Conservation (phyloP, 2,329 filamentous ascomycete genomes). For the Cryphonectria carpinicola region DNA sequence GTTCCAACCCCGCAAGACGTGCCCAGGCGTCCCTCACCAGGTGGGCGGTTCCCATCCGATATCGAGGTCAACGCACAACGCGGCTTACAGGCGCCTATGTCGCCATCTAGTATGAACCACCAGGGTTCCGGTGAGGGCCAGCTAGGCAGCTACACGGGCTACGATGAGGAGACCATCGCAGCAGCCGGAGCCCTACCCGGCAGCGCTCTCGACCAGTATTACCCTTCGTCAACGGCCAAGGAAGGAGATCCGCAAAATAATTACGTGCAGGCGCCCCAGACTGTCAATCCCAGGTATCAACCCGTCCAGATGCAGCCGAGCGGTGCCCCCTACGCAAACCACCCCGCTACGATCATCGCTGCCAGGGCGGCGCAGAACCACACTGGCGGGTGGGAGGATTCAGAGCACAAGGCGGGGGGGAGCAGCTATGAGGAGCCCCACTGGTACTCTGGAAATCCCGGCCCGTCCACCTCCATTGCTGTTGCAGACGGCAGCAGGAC, state of each 20-base stretch:
- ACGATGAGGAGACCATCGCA: slow-evolving; percentile 63
- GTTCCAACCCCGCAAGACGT: slow-evolving; percentile 53
- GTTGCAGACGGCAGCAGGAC: background rate
- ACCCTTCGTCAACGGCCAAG: slow-evolving; percentile 27
- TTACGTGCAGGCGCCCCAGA: slow-evolving; percentile 2
- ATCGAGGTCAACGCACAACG: slow-evolving; percentile 78
- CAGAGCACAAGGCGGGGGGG: slow-evolving; percentile 1
- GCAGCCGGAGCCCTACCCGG: slow-evolving; percentile 60
- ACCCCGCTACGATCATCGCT: slow-evolving; percentile 16
- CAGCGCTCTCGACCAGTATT: slow-evolving; percentile 44
- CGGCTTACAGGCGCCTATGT: slow-evolving; percentile 78
- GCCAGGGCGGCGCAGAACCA: slow-evolving; percentile 10
- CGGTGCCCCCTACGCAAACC: slow-evolving; percentile 18
- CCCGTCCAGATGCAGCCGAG: slow-evolving; percentile 36
- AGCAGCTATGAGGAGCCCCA: slow-evolving; percentile 16
- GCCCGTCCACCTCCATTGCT: slow-evolving; percentile 12
- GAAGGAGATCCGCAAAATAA: slow-evolving; percentile 24
- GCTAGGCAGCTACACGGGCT: slow-evolving; percentile 43
- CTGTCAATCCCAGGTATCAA: slow-evolving; percentile 50
- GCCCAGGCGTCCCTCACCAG: slow-evolving; percentile 78
- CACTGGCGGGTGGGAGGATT: background rate
- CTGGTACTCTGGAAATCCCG: slow-evolving; percentile 2
- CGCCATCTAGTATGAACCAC: slow-evolving; percentile 82
- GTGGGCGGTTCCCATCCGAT: slow-evolving; percentile 96
- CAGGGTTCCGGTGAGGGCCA: slow-evolving; percentile 46